Evolutionary conservation across 2,329 filamentous ascomycete genomes (phyloP).

Genomic region (Venturia oleaginea): DNA sequence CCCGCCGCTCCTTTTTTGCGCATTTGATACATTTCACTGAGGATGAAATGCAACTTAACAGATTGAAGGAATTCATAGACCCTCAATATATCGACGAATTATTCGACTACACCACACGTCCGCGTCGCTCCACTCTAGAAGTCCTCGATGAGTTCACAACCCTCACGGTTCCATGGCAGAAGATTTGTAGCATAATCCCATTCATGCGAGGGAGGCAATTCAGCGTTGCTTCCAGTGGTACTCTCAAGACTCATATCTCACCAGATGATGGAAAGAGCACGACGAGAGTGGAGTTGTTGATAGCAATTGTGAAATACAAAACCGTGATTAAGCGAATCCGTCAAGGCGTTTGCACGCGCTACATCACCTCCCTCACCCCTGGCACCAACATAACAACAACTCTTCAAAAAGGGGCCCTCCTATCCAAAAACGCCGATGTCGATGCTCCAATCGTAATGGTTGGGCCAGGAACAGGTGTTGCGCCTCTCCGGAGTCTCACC

Average conservation of each 20-base stretch:
- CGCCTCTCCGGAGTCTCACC: slow-evolving; percentile 73
- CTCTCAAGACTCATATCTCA: slow-evolving; percentile 20
- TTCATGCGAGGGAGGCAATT: slow-evolving; percentile 82
- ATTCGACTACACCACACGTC: slow-evolving; percentile 89
- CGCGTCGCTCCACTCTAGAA: slow-evolving; percentile 83
- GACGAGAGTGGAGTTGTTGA: slow-evolving; percentile 59
- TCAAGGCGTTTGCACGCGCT: slow-evolving; percentile 83
- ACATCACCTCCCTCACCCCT: slow-evolving; percentile 57
- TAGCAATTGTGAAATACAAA: slow-evolving; percentile 84
- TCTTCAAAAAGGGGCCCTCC: slow-evolving; percentile 45
- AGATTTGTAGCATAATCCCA: slow-evolving; percentile 66
- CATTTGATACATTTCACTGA: slow-evolving; percentile 66
- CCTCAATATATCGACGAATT: slow-evolving; percentile 79
- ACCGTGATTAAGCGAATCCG: slow-evolving; percentile 78
- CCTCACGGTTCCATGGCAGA: slow-evolving; percentile 70
- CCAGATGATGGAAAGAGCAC: not conserved
- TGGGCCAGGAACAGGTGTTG: slow-evolving; percentile 78
- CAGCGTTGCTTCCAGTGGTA: slow-evolving; percentile 73
- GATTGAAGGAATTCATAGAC: slow-evolving; percentile 74
- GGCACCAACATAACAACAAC: slow-evolving; percentile 52
- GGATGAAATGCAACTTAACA: slow-evolving; percentile 65
- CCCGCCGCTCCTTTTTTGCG: slow-evolving; percentile 76
- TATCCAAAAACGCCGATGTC: slow-evolving; percentile 35
- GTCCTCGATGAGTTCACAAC: slow-evolving; percentile 83
- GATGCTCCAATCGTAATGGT: slow-evolving; percentile 62